These are phyloP conservation scores for Dorcoceras hygrometricum DNA, from an alignment of 257 asterid genomes.

Conservation along the genomic window DNA sequence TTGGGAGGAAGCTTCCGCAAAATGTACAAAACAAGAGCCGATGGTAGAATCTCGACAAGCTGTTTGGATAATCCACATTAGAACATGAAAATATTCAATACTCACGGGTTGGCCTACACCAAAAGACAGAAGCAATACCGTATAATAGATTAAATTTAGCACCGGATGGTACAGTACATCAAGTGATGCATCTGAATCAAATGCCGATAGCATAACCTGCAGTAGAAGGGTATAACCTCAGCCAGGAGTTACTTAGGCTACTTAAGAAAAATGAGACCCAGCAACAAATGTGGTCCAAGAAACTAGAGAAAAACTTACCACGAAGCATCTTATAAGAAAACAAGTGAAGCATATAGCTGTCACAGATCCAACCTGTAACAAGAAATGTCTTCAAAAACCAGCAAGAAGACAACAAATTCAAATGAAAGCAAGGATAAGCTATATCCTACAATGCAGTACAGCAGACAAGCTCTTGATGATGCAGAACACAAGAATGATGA, in stretches of 20 bases:
- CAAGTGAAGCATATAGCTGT: constrained; percentile 92
- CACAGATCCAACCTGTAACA: constrained; percentile 86
- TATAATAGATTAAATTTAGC: constrained; percentile 70
- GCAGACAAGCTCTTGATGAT: constrained; percentile 8
- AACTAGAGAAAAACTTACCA: constrained; percentile 46
- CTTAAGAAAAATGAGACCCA: background rate
- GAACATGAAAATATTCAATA: background rate
- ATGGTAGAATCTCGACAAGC: constrained; percentile 79
- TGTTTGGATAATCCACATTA: constrained; percentile 35
- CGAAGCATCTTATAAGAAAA: constrained; percentile 80
- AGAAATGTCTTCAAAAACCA: background rate
- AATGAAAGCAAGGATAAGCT: constrained; percentile 13
- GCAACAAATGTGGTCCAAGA: background rate
- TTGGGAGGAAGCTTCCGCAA: constrained; percentile 72
- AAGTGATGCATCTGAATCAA: constrained; percentile 69
- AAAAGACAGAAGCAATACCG: constrained; percentile 41
- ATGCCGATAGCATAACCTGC: constrained; percentile 83
- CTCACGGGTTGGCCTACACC: background rate
- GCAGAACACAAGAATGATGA: background rate
- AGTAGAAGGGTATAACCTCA: constrained; percentile 19
- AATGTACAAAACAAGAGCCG: constrained; percentile 65
- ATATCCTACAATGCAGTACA: constrained; percentile 5
- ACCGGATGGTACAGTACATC: constrained; percentile 83
- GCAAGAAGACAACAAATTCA: background rate
- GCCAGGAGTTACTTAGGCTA: background rate